Percentiles rank a stretch among this genome's conserved stretches.
Conservation (phyloP, 208 protist genomes). For the Herpetomonas muscarum region DNA sequence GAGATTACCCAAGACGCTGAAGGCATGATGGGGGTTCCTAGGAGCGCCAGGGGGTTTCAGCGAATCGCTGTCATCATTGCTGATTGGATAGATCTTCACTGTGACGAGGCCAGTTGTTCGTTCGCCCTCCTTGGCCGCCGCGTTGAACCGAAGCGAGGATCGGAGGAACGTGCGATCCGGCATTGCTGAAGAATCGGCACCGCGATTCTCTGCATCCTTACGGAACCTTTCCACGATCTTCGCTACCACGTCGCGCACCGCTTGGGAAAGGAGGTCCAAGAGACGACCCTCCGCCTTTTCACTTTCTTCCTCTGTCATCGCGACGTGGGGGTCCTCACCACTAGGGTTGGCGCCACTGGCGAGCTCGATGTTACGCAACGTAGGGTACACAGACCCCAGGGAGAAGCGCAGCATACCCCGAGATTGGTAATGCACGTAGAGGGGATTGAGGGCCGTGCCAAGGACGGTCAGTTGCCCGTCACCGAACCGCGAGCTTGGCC, state of each 20-base stretch:
- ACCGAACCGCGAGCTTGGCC: conserved; percentile 4
- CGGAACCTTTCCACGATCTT: background rate
- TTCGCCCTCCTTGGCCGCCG: background rate
- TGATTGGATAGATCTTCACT: conserved; percentile 18
- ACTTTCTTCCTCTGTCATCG: too few relatives aligned
- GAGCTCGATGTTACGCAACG: background rate
- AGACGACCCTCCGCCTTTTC: background rate
- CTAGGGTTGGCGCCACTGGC: background rate
- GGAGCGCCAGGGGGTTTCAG: background rate
- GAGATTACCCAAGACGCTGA: conserved; percentile 11
- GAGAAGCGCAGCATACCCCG: conserved; percentile 40
- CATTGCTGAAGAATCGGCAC: background rate
- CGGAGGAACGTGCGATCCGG: background rate
- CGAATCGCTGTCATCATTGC: background rate
- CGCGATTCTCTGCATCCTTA: background rate
- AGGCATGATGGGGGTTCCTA: conserved; percentile 20
- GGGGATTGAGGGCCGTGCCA: conserved; percentile 26
- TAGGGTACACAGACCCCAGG: conserved; percentile 8
- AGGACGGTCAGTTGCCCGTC: conserved; percentile 42
- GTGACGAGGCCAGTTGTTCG: conserved; percentile 5
- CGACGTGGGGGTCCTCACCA: background rate
- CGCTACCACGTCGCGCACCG: background rate
- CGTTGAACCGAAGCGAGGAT: background rate
- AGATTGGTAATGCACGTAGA: conserved; percentile 45
- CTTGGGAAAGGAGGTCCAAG: background rate